Conservation (phyloP, 345 rosid genomes). For the Moricandia moricandioides region DNA sequence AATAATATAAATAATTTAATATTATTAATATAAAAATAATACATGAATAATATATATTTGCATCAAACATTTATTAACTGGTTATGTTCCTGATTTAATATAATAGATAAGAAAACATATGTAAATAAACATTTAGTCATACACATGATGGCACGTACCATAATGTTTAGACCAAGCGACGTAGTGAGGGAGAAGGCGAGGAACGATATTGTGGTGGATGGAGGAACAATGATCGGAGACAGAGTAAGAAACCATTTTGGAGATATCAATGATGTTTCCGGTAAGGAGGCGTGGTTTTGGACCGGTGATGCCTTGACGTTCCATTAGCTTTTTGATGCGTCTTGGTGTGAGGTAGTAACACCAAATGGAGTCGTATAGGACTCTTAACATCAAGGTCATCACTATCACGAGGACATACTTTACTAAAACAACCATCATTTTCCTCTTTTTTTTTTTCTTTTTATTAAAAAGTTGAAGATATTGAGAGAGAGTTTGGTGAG, state of each 20-base stretch:
- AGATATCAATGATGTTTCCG: conserved; percentile 76
- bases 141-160: conserved; percentile 44
- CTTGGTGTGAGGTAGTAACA: conserved; percentile 70
- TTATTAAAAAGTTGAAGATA: not conserved
- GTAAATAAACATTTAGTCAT: not conserved
- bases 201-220: conserved; percentile 68
- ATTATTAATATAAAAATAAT: no score
- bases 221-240: conserved; percentile 56
- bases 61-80: no score
- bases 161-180: conserved; percentile 72
- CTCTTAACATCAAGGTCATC: conserved; percentile 35
- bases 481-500: conserved; percentile 14
- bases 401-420: conserved; percentile 35
- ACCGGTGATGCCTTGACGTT: conserved; percentile 85
- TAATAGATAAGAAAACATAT: no score
- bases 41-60: no score
- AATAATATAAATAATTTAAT: no score
- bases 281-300: conserved; percentile 68
- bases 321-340: conserved; percentile 73
- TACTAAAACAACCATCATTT: conserved; percentile 25
- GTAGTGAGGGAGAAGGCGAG: conserved; percentile 84
- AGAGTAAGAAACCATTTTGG: conserved; percentile 57
- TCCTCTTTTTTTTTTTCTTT: not conserved
- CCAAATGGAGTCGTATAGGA: conserved; percentile 52
- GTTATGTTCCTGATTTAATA: no score